phyloP scores from a whole-genome alignment of 495 filamentous ascomycete species.

The Penicillium coprophilum region DNA sequence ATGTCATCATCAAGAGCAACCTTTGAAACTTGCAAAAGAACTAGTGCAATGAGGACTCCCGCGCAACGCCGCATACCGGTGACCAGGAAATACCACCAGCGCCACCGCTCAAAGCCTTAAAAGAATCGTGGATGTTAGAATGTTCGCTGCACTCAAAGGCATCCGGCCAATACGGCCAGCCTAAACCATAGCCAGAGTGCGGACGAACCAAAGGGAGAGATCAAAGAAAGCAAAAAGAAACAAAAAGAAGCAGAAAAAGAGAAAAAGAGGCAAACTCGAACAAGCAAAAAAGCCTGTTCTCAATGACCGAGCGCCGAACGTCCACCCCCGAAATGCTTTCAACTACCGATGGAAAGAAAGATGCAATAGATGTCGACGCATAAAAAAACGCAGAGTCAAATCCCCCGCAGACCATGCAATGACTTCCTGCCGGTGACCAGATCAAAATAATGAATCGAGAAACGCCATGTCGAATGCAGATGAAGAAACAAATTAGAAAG shows the following conservation, averaged over 20 bases:
- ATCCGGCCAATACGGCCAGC: neutral
- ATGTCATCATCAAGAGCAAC: slow-evolving; percentile 24
- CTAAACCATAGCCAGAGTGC: neutral
- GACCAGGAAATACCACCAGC: slow-evolving; percentile 40
- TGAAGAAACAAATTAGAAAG: slow-evolving; percentile 23
- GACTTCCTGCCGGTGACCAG: slow-evolving; percentile 19
- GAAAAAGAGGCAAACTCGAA: slow-evolving; percentile 10
- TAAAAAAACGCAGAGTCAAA: slow-evolving; percentile 21
- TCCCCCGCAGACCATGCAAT: slow-evolving; percentile 30
- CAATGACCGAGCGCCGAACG: slow-evolving; percentile 25
- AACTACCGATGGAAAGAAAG: slow-evolving; percentile 19
- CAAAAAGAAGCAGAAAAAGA: slow-evolving; percentile 10
- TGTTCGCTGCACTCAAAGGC: slow-evolving; percentile 2
- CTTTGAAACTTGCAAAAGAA: slow-evolving; percentile 8
- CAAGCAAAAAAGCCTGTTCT: slow-evolving; percentile 9
- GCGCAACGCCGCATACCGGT: slow-evolving; percentile 29
- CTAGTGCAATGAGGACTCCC: slow-evolving; percentile 10
- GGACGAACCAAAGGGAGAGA: neutral
- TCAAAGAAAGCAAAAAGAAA: slow-evolving; percentile 2
- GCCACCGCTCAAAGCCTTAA: slow-evolving; percentile 36
- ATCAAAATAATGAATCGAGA: slow-evolving; percentile 30
- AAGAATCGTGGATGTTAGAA: slow-evolving; percentile 13
- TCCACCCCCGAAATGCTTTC: slow-evolving; percentile 27
- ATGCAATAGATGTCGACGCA: slow-evolving; percentile 41
- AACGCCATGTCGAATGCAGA: slow-evolving; percentile 46